phyloP scores from a whole-genome alignment of 495 filamentous ascomycete genomes.

The Penicillium silybi region DNA sequence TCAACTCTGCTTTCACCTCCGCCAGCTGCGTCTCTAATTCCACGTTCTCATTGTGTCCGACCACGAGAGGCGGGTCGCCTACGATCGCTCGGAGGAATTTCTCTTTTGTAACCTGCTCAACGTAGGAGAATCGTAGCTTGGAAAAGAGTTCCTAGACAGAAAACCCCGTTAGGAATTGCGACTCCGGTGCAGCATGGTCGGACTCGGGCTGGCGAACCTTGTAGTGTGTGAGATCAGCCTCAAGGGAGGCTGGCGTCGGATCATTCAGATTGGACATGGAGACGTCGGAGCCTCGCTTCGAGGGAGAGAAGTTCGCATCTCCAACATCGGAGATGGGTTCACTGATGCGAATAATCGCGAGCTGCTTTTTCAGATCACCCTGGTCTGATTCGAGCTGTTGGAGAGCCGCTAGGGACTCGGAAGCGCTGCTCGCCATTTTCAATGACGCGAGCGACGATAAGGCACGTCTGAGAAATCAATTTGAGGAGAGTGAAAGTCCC shows the following conservation, averaged over 20 bases:
- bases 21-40: constrained; percentile 69
- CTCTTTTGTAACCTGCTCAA: constrained; percentile 84
- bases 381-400: constrained; percentile 41
- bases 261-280: constrained; percentile 58
- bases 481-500: not conserved
- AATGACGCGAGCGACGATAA: not conserved
- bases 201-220: constrained; percentile 41
- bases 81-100: constrained; percentile 92
- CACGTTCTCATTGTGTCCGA: constrained; percentile 76
- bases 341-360: constrained; percentile 71
- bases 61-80: constrained; percentile 79
- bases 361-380: constrained; percentile 44
- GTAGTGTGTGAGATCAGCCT: constrained; percentile 86
- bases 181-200: not conserved
- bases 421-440: constrained; percentile 24
- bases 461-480: constrained; percentile 8
- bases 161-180: not conserved
- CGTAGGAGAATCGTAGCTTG: constrained; percentile 89
- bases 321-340: constrained; percentile 61
- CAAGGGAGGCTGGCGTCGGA: constrained; percentile 69
- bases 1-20: constrained; percentile 69
- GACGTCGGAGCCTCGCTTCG: constrained; percentile 64
- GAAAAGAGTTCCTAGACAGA: constrained; percentile 75
- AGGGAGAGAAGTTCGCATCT: constrained; percentile 22
- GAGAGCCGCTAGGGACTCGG: constrained; percentile 36